Conservation (phyloP, 2,329 filamentous ascomycete genomes). For the Colletotrichum sp. region DNA sequence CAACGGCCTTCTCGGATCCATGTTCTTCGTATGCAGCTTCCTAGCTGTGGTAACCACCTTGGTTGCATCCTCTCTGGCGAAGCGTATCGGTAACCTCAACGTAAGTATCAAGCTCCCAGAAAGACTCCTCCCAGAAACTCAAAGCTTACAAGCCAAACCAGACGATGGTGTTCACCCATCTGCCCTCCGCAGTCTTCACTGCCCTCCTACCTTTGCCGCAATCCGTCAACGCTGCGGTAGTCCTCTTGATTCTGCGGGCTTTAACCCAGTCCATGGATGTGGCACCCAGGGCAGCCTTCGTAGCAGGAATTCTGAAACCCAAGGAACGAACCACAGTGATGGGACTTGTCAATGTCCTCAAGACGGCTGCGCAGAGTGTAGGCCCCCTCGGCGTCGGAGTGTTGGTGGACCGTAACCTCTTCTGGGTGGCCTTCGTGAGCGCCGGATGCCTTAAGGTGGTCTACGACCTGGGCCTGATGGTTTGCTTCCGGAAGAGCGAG, state of each 20-base stretch:
- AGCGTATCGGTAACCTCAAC: background rate
- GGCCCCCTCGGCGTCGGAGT: background rate
- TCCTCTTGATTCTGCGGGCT: background rate
- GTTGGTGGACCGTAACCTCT: background rate
- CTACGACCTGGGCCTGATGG: background rate
- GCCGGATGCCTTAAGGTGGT: background rate
- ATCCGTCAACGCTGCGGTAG: background rate
- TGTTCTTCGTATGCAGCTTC: background rate
- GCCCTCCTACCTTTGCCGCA: background rate
- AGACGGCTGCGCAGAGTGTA: background rate
- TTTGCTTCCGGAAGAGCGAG: background rate
- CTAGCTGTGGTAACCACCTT: background rate
- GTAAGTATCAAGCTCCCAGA: background rate
- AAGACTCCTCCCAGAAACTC: background rate
- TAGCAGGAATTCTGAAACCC: background rate
- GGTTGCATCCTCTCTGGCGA: background rate
- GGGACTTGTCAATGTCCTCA: background rate
- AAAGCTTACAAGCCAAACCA: rapidly evolving
- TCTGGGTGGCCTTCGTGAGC: background rate
- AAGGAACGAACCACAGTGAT: background rate
- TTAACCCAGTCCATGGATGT: background rate
- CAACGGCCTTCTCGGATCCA: background rate
- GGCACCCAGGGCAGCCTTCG: background rate
- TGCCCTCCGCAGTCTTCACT: background rate
- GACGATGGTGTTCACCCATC: background rate